phyloP scores from a whole-genome alignment of 768 basidiomycete genomes.

The Rhodotorula paludigena region DNA sequence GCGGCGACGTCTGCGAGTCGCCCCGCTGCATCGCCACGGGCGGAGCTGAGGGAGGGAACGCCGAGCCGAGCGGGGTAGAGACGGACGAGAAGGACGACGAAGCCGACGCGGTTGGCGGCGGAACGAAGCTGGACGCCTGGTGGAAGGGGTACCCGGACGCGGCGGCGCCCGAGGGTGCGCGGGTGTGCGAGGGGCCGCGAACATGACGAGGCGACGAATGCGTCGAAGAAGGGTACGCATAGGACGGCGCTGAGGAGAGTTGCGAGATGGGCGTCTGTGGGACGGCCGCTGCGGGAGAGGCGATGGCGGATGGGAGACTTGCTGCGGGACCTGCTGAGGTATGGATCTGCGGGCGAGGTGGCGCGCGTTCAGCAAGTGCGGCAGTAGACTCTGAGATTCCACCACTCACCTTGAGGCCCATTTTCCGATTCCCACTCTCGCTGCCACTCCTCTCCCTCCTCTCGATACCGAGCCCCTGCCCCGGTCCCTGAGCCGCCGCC shows the following conservation, averaged over 20 bases:
- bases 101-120: not conserved
- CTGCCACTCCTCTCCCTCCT: slow-evolving; percentile 1
- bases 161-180: not conserved
- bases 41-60: too few relatives aligned
- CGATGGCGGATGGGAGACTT: not conserved
- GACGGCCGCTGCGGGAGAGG: not conserved
- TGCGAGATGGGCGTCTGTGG: not conserved
- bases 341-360: not conserved
- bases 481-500: not conserved
- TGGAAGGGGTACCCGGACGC: not conserved
- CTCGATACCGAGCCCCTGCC: not conserved
- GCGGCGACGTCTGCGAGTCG: slow-evolving; percentile 1
- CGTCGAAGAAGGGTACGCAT: not conserved
- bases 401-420: slow-evolving; percentile 12
- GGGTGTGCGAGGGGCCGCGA: not conserved
- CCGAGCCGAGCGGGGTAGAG: too few relatives aligned
- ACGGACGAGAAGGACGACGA: not conserved
- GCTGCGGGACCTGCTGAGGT: slow-evolving; percentile 9
- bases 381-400: not conserved
- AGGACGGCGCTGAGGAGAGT: not conserved
- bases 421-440: slow-evolving; percentile 5
- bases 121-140: not conserved
- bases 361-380: too few relatives aligned
- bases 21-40: not conserved
- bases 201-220: not conserved